Evolutionary conservation across 2,329 filamentous ascomycete genomes (phyloP).

Genomic region (Taxawa tesnikishii): DNA sequence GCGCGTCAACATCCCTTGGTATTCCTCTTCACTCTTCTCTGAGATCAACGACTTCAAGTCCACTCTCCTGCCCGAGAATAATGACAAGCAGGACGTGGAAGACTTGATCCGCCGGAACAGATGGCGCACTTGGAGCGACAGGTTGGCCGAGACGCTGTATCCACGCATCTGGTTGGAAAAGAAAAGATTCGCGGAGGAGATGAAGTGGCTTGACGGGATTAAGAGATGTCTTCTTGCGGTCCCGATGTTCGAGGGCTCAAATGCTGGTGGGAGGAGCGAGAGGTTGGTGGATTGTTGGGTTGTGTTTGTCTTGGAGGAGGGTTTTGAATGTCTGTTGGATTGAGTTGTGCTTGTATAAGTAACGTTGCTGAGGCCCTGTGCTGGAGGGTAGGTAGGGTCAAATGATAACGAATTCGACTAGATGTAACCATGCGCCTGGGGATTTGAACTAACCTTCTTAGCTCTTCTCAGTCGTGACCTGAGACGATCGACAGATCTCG

Average conservation of each 20-base stretch:
- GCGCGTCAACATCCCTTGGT: background rate
- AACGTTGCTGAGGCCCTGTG: too few relatives aligned
- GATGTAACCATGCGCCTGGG: too few relatives aligned
- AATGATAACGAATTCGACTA: too few relatives aligned
- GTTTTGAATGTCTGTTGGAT: background rate
- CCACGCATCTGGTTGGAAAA: background rate
- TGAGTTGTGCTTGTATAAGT: too few relatives aligned
- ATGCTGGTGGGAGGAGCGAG: background rate
- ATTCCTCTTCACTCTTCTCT: background rate
- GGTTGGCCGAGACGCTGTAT: background rate
- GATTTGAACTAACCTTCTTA: too few relatives aligned
- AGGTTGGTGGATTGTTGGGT: background rate
- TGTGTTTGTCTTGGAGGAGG: slow-evolving; percentile 1
- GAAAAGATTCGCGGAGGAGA: background rate
- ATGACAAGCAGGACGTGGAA: too few relatives aligned
- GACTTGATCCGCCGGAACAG: background rate
- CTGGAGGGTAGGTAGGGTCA: too few relatives aligned
- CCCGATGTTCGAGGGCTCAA: background rate
- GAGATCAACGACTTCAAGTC: too few relatives aligned
- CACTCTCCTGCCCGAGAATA: background rate
- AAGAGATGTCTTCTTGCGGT: background rate
- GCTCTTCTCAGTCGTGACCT: too few relatives aligned
- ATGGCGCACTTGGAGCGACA: background rate
- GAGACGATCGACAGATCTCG: too few relatives aligned
- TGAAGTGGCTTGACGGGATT: background rate